A percentile compares a stretch with the other conserved stretches of the same genome.
Conservation (phyloP, 164 flowering plant genomes). For the Magnolia kwangsiensis region DNA sequence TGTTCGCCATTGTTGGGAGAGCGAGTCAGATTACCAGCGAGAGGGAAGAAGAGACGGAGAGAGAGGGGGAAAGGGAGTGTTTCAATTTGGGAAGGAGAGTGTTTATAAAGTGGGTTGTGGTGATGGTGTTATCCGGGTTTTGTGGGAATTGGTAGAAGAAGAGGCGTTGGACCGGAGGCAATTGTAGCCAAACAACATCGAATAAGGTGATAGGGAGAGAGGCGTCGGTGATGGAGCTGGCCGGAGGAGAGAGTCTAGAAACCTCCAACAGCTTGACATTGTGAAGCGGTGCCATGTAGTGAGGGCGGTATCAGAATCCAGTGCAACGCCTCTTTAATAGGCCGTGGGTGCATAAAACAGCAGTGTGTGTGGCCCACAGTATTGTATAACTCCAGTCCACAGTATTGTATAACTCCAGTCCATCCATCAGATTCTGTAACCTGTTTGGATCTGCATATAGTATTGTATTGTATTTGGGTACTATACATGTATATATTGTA, state of each 20-base stretch:
- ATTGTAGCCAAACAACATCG: background rate
- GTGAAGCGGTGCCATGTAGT: background rate
- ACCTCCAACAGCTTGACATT: constrained; percentile 1
- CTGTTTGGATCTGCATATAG: too few relatives aligned
- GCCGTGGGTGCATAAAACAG: too few relatives aligned
- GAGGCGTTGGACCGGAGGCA: constrained; percentile 5
- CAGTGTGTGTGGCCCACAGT: too few relatives aligned
- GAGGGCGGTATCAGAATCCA: too few relatives aligned
- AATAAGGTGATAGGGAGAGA: constrained; percentile 11
- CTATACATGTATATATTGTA: too few relatives aligned
- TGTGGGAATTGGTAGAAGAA: constrained; percentile 7
- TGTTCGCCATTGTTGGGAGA: constrained; percentile 22
- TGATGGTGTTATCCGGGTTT: background rate
- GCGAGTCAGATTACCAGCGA: constrained; percentile 29
- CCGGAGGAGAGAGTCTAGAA: constrained; percentile 7
- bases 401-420: too few relatives aligned
- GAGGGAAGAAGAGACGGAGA: constrained; percentile 37
- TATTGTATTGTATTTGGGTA: too few relatives aligned
- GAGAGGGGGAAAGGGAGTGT: constrained; percentile 36
- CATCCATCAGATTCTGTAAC: too few relatives aligned
- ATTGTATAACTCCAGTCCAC: too few relatives aligned
- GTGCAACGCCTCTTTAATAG: too few relatives aligned
- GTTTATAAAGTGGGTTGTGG: constrained; percentile 4
- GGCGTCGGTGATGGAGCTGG: background rate
- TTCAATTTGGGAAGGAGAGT: constrained; percentile 26